Conservation (phyloP, 306 rosid genomes). For the Potentilla sterilis region DNA sequence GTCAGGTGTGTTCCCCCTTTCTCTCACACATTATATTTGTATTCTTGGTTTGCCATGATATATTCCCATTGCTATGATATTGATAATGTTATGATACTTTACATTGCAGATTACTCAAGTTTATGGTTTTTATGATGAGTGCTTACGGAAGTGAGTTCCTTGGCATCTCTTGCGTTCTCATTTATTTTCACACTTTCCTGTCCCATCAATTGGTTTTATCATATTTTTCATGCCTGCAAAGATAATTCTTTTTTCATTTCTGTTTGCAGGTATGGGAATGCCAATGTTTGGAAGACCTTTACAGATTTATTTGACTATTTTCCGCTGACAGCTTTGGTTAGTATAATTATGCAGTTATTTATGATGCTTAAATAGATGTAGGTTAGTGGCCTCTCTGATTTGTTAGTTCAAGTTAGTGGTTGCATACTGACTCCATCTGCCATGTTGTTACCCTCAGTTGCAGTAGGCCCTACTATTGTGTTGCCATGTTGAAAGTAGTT, state of each 20-base stretch:
- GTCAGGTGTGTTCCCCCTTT: constrained; percentile 57
- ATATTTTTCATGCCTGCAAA: constrained; percentile 8
- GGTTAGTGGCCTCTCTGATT: not conserved
- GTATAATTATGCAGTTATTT: constrained; percentile 29
- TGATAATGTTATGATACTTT: constrained; percentile 27
- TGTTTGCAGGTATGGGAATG: constrained; percentile 86
- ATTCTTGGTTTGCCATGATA: not conserved
- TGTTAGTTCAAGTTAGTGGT: not conserved
- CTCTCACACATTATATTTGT: not conserved
- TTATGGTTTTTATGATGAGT: constrained; percentile 93
- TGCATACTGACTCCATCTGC: not conserved
- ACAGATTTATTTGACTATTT: constrained; percentile 96
- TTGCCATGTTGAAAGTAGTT: not conserved
- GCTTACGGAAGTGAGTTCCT: constrained; percentile 83
- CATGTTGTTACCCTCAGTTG: not conserved
- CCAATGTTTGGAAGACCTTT: constrained; percentile 94
- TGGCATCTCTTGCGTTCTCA: constrained; percentile 7
- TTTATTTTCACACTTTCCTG: not conserved
- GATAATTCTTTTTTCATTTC: constrained; percentile 15
- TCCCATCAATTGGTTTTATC: not conserved
- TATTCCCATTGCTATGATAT: not conserved
- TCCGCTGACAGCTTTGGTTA: constrained; percentile 93
- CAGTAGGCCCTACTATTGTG: not conserved
- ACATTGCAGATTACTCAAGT: constrained; percentile 93
- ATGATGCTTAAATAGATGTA: not conserved